Evolutionary conservation across 768 basidiomycete genomes (phyloP), one percentile per base, ranked within the genome.

Genomic region (Amanita muscaria): DNA sequence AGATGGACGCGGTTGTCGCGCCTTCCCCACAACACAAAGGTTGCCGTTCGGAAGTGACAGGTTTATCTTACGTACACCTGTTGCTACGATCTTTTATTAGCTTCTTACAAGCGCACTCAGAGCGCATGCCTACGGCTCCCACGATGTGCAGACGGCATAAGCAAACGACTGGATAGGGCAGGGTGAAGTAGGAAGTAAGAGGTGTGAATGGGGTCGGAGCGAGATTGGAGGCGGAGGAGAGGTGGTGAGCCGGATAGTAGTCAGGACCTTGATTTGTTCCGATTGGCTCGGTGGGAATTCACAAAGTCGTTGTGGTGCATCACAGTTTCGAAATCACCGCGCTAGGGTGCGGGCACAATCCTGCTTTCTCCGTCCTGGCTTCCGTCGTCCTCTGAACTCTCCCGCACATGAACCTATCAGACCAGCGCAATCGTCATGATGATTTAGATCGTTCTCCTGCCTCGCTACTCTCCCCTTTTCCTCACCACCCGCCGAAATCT

Each of bases 211-310:
- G n/a, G n/a, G n/a, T n/a, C n/a, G n/a, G n/a, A n/a, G n/a, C n/a
- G n/a, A n/a, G 27, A 6, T 29, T 29, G 12, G 12, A 34, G 33
- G 16, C 34, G 34, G 18, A 22, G 12, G 27, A 27, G 18, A 10
- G 9, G 31, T 10, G 14, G n/a, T 12, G 12, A 24, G 31, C 23
- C 15, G 38, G 38, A 23, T 23, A 19, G 30, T 33, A 40, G 51
- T 53, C 53, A 58, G 63, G 51, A 62, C 64, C 62, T 64, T 62
- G 61, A 52, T 57, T 66, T 66, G 64, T 69, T 75, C 77, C 77
- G 77, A 78, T 78, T 77, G 78, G 74, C 51, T 75, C 77, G 77
- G 77, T 77, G 69, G 67, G 68, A 69, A 64, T 67, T 64, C 61
- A 58, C 56, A n/a, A 57, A 64, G 46, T 57, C 70, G 69, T 65